Evolutionary conservation across 495 filamentous ascomycete genomes (phyloP).

Genomic region (Talaromyces thailandensis): DNA sequence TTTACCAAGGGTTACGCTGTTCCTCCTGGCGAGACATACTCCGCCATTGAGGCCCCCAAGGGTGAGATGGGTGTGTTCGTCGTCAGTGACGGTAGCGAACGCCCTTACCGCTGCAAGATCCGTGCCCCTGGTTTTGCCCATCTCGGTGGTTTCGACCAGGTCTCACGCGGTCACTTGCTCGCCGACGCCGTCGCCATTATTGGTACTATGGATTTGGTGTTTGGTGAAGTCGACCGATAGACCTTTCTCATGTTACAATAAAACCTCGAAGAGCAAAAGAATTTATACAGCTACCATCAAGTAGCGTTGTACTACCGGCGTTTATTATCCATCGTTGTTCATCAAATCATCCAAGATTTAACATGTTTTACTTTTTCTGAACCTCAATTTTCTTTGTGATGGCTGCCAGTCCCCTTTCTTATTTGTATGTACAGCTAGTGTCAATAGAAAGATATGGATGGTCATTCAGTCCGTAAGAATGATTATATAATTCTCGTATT

Average conservation of each 20-base stretch:
- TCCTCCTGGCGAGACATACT: constrained; percentile 97
- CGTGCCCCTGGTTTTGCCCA: constrained; percentile 95
- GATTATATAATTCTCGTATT: not conserved
- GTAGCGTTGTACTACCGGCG: constrained; percentile 7
- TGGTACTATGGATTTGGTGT: constrained; percentile 81
- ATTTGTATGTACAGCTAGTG: constrained; percentile 21
- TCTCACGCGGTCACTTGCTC: constrained; percentile 82
- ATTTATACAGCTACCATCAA: not conserved
- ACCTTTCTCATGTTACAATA: constrained; percentile 13
- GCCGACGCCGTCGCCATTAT: constrained; percentile 97
- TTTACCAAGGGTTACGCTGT: constrained; percentile 98
- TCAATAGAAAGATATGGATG: constrained; percentile 5
- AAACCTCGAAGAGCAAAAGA: constrained; percentile 4
- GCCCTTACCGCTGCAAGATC: constrained; percentile 97
- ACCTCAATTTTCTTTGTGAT: constrained; percentile 5
- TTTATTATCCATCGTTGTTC: constrained; percentile 9
- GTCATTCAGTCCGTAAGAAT: not conserved
- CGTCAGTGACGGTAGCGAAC: constrained; percentile 92
- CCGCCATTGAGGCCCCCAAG: constrained; percentile 95
- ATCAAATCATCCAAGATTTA: constrained; percentile 2
- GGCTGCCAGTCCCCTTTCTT: constrained; percentile 2
- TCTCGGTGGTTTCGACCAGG: constrained; percentile 86
- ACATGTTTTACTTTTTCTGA: not conserved
- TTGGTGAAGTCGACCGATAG: constrained; percentile 64
- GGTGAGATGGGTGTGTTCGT: constrained; percentile 98